Percentiles rank a stretch among this genome's conserved stretches.
These are phyloP conservation scores for Fusarium nurragi DNA, from an alignment of 2,329 filamentous ascomycete species.

Conservation along the genomic window DNA sequence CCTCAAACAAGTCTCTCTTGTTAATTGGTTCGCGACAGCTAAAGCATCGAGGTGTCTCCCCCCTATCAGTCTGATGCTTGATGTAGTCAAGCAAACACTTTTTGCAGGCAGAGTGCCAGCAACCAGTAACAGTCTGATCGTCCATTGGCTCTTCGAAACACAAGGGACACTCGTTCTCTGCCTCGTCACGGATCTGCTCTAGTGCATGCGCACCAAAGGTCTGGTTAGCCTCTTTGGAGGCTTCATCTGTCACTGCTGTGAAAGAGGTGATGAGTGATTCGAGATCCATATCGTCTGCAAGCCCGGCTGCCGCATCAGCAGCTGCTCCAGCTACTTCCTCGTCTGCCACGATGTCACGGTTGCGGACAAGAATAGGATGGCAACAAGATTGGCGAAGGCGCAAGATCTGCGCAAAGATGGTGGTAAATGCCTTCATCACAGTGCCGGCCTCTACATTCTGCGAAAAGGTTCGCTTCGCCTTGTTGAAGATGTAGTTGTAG, in stretches of 20 bases:
- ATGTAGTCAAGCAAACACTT: constrained; percentile 92
- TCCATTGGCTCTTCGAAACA: constrained; percentile 97
- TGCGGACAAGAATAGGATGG: constrained; percentile 88
- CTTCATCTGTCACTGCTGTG: constrained; percentile 71
- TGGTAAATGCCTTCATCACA: constrained; percentile 93
- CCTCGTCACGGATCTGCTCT: constrained; percentile 89
- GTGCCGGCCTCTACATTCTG: constrained; percentile 91
- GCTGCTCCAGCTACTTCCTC: constrained; percentile 81
- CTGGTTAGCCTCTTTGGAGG: constrained; percentile 66
- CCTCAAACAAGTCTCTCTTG: constrained; percentile 87
- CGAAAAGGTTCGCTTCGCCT: constrained; percentile 84
- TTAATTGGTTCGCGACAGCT: constrained; percentile 88
- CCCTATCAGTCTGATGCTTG: constrained; percentile 82
- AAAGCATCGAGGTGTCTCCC: constrained; percentile 83
- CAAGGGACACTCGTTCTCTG: constrained; percentile 89
- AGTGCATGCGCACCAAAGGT: constrained; percentile 86
- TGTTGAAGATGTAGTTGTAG: constrained; percentile 88
- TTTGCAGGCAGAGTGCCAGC: constrained; percentile 98
- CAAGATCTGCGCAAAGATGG: constrained; percentile 95
- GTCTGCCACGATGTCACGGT: constrained; percentile 83
- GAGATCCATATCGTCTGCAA: constrained; percentile 96
- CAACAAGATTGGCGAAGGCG: constrained; percentile 94
- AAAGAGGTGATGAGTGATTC: constrained; percentile 86
- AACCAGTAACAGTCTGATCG: constrained; percentile 92
- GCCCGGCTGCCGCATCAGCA: constrained; percentile 79